Conservation (phyloP, 2,329 filamentous ascomycete species). For the Colletotrichum noveboracense region DNA sequence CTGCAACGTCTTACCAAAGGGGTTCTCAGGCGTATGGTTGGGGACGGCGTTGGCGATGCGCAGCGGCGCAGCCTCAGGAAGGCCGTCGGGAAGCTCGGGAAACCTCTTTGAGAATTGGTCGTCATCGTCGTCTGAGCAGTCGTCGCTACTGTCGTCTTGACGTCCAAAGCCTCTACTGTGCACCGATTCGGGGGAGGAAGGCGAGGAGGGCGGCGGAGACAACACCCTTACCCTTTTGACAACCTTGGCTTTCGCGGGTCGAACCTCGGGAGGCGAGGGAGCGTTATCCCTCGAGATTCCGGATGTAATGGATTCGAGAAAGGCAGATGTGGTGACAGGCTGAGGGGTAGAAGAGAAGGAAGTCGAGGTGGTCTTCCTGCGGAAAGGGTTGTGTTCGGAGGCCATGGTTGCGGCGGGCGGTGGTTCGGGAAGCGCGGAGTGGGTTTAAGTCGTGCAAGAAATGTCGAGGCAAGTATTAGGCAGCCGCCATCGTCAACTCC, state of each 20-base stretch:
- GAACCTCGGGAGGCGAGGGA: slow-evolving; percentile 23
- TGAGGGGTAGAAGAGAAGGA: slow-evolving; percentile 22
- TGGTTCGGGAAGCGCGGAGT: not conserved
- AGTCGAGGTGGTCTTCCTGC: slow-evolving; percentile 41
- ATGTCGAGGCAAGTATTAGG: slow-evolving; percentile 8
- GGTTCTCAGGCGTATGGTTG: slow-evolving; percentile 47
- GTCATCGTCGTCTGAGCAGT: slow-evolving; percentile 33
- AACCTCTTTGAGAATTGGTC: slow-evolving; percentile 22
- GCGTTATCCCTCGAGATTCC: slow-evolving; percentile 25
- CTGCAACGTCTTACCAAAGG: slow-evolving; percentile 61
- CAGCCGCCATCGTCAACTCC: slow-evolving; percentile 17
- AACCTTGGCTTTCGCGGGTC: slow-evolving; percentile 50
- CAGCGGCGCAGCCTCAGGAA: slow-evolving; percentile 16
- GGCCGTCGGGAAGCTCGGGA: slow-evolving; percentile 16
- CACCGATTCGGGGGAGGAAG: slow-evolving; percentile 49
- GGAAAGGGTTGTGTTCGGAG: slow-evolving; percentile 52
- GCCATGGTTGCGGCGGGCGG: slow-evolving; percentile 29
- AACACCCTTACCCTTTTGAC: slow-evolving; percentile 72
- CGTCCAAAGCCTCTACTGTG: slow-evolving; percentile 26
- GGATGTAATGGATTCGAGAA: slow-evolving; percentile 33
- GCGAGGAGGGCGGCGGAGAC: slow-evolving; percentile 67
- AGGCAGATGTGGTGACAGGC: slow-evolving; percentile 27
- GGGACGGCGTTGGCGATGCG: slow-evolving; percentile 21
- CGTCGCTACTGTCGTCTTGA: slow-evolving; percentile 26
- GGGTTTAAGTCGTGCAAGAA: not conserved